phyloP scores from a whole-genome alignment of 192 early-diverging fungal species.

The Entophlyctis luteolus region DNA sequence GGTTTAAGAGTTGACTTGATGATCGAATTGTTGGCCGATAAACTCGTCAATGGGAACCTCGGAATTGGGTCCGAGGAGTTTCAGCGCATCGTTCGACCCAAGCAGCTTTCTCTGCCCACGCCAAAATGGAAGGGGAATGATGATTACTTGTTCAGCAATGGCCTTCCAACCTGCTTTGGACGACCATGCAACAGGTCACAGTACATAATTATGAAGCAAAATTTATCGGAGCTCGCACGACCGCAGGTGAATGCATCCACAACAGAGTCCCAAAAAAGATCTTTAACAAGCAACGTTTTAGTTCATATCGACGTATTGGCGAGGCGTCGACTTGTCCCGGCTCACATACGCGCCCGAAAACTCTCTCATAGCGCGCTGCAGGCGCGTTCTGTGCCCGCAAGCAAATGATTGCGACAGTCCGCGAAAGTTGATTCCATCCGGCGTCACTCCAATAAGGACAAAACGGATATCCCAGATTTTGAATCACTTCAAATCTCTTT shows the following conservation, averaged over 20 bases:
- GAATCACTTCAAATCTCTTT: too few species aligned
- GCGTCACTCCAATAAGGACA: not conserved
- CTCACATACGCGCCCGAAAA: not conserved
- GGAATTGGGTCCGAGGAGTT: not conserved
- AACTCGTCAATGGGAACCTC: not conserved
- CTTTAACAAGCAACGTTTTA: not conserved
- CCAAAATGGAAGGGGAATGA: constrained; percentile 9
- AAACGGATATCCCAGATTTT: not conserved
- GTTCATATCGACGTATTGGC: constrained; percentile 10
- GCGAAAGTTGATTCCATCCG: not conserved
- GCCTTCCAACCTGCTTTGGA: constrained; percentile 6
- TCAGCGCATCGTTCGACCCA: not conserved
- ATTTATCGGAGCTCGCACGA: not conserved
- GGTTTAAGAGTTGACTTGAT: not conserved
- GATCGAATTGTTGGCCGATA: not conserved
- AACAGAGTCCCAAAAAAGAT: not conserved
- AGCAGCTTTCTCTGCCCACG: not conserved
- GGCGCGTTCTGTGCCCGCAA: not conserved
- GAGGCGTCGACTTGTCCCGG: not conserved
- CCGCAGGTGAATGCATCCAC: not conserved
- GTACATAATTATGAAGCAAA: not conserved
- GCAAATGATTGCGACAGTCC: not conserved
- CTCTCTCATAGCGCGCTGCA: not conserved
- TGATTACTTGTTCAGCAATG: not conserved
- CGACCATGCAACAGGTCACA: not conserved